phyloP scores from a whole-genome alignment of 2,329 filamentous ascomycete genomes.

The Fusarium dimerum region DNA sequence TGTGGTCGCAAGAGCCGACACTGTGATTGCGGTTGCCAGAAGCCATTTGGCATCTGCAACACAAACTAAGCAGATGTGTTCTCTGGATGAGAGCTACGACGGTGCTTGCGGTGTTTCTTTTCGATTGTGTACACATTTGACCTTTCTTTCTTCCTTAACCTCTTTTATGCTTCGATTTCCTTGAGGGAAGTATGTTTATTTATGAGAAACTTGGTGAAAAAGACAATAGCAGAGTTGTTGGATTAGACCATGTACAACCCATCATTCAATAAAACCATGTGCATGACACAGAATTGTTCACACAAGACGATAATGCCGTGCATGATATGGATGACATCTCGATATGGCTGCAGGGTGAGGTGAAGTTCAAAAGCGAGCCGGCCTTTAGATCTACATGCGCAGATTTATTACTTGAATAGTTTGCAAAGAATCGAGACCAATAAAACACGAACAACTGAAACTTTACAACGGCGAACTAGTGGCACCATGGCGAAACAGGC shows the following conservation, averaged over 20 bases:
- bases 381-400: not conserved
- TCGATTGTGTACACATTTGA: not conserved
- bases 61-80: constrained; percentile 7
- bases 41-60: constrained; percentile 37
- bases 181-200: not conserved
- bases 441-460: not conserved
- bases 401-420: not conserved
- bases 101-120: not conserved
- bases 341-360: not conserved
- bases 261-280: not conserved
- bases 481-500: no score
- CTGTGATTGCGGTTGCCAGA: constrained; percentile 40
- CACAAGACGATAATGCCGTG: not conserved
- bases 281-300: not conserved
- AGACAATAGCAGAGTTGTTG: not conserved
- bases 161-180: not conserved
- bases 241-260: not conserved
- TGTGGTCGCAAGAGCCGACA: constrained; percentile 40
- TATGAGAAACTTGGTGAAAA: not conserved
- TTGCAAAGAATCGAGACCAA: not conserved
- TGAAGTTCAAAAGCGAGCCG: not conserved
- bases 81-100: not conserved
- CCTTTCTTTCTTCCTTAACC: not conserved
- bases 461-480: not conserved
- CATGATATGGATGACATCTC: not conserved